Conservation (phyloP, 2,329 filamentous ascomycete species). For the Didymella pomorum region DNA sequence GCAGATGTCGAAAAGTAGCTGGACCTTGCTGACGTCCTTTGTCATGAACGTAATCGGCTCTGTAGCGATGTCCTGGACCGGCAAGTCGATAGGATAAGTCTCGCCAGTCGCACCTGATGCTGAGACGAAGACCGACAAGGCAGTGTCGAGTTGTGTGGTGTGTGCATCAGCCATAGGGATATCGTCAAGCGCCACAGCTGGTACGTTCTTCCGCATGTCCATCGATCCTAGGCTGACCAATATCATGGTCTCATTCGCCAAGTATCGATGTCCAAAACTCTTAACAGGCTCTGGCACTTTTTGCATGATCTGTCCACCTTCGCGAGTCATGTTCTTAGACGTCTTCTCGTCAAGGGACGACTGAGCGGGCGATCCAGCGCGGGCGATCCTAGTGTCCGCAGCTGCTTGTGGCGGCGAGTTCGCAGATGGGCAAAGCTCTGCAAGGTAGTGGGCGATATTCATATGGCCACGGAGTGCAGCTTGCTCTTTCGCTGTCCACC, state of each 20-base stretch:
- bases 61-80: conserved; percentile 90
- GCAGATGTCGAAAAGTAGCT: conserved; percentile 91
- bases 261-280: conserved; percentile 93
- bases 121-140: conserved; percentile 88
- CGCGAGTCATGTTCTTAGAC: conserved; percentile 50
- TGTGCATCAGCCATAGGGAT: conserved; percentile 90
- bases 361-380: conserved; percentile 57
- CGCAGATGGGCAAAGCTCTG: conserved; percentile 59
- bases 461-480: conserved; percentile 90
- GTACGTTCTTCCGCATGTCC: conserved; percentile 84
- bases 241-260: conserved; percentile 87
- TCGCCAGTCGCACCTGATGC: conserved; percentile 86
- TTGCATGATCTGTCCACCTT: conserved; percentile 44
- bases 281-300: conserved; percentile 81
- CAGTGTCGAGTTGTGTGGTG: conserved; percentile 91
- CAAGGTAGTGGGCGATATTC: conserved; percentile 75
- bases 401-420: conserved; percentile 35
- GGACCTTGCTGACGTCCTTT: conserved; percentile 78
- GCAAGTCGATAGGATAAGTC: conserved; percentile 87
- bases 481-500: conserved; percentile 94
- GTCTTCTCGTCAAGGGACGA: conserved; percentile 65
- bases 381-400: conserved; percentile 39
- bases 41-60: conserved; percentile 93
- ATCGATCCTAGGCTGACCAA: conserved; percentile 93
- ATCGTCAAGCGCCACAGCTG: conserved; percentile 84